Conservation (phyloP, 2,329 filamentous ascomycete genomes). For the Cladophialophora immunda region DNA sequence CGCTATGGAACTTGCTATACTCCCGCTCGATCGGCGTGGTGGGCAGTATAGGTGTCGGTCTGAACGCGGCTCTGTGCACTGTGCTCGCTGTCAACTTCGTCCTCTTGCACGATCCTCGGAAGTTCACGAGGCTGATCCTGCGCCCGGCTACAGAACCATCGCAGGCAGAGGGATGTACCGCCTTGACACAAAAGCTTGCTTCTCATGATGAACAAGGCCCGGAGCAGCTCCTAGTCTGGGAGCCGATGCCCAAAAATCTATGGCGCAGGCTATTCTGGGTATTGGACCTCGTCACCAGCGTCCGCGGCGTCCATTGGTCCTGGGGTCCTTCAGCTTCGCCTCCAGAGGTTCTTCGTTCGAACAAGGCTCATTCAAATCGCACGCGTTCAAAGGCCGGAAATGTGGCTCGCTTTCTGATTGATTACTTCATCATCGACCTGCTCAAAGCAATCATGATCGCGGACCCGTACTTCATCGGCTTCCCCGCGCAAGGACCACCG, state of each 20-base stretch:
- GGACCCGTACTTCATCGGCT: conserved; percentile 17
- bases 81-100: conserved; percentile 14
- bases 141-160: not conserved
- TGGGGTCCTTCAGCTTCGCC: conserved; percentile 13
- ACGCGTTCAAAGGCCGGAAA: not conserved
- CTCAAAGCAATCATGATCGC: conserved; percentile 13
- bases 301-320: conserved; percentile 13
- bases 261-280: conserved; percentile 4
- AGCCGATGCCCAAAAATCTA: not conserved
- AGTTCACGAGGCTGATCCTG: conserved; percentile 7
- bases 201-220: too few species aligned
- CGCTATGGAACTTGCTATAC: conserved; percentile 9
- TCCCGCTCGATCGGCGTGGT: conserved; percentile 11
- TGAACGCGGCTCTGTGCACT: conserved; percentile 10
- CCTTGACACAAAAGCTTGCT: not conserved
- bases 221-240: conserved; percentile 4
- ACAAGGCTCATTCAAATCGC: not conserved
- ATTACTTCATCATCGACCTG: conserved; percentile 13
- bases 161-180: not conserved
- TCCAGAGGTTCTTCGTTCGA: not conserved
- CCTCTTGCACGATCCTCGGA: conserved; percentile 9
- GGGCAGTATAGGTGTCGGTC: conserved; percentile 12
- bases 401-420: conserved; percentile 4
- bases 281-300: conserved; percentile 9
- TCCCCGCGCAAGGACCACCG: not conserved